Base-by-base conservation (phyloP, 768 basidiomycete species). In the Mycena maculata region DNA sequence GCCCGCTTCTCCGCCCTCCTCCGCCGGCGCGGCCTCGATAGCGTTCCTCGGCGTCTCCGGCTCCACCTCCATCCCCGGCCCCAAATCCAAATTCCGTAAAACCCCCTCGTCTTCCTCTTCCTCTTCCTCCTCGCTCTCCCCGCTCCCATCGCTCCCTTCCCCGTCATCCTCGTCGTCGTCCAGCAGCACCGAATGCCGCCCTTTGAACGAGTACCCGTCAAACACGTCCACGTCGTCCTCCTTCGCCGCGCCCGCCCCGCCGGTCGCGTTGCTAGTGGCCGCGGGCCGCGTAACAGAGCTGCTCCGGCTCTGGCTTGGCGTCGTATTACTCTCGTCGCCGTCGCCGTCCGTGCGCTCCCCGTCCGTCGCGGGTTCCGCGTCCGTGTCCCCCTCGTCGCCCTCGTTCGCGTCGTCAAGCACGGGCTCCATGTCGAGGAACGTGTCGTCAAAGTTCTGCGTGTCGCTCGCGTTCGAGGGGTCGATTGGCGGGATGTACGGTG, bases 361-460 rank as follows among this genome's bases (percentile, higher is more conserved):
- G 71, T 93, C 92, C 0, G 90, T 91, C 23, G 84, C 84, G 18
- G 86, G 87, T 74, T 92, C 92, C 27, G 90, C 91, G 74, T 92
- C 90, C 10, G 85, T 84, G 71, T 93, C 92, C 60, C 82, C 83
- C 68, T 86, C 83, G 38, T 87, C 84, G 47, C n/a, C n/a, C n/a
- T 90, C 91, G 72, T 87, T 85, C 66, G 84, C 85, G 56, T 92
- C 92, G 69, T 96, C 93, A 67, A 99, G 88, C 52, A 93, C 90
- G 25, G 96, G 94, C 70, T 92, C 91, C 93, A 99, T 97, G 75
- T 93, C 93, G 65, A 99, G 86, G 88, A 98, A 99, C 42, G 94
- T 91, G 68, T 96, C 94, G 78, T 99, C 97, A 78, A 99, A 99
- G 80, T 99, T 98, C 78, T 94, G 94, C 71, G 94, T 96, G 86